phyloP scores from a whole-genome alignment of 2,329 filamentous ascomycete species.

The Shiraia sp. region DNA sequence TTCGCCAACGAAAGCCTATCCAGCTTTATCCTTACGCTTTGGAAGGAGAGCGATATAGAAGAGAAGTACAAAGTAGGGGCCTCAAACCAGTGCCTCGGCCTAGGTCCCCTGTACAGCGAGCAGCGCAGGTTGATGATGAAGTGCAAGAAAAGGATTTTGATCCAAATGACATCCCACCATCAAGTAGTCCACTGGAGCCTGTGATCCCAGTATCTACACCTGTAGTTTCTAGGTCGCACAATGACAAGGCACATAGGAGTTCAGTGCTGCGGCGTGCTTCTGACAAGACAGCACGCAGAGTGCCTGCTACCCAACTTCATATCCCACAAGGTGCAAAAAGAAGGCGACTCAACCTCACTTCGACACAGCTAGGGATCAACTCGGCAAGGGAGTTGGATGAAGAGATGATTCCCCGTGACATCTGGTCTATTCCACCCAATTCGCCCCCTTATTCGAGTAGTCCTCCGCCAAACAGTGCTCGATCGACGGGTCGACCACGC shows the following conservation, averaged over 20 bases:
- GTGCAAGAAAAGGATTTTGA: slow-evolving; percentile 40
- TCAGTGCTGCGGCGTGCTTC: slow-evolving; percentile 7
- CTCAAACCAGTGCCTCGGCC: slow-evolving; percentile 47
- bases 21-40: slow-evolving; percentile 55
- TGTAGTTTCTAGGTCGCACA: slow-evolving; percentile 6
- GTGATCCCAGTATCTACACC: slow-evolving; percentile 33
- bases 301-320: slow-evolving; percentile 19
- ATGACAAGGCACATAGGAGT: slow-evolving; percentile 4
- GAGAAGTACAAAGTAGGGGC: slow-evolving; percentile 48
- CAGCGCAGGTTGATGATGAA: slow-evolving; percentile 20
- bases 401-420: slow-evolving; percentile 17
- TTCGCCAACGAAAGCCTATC: slow-evolving; percentile 52
- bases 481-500: slow-evolving; percentile 7
- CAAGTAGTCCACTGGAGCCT: slow-evolving; percentile 27
- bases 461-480: slow-evolving; percentile 16
- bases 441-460: slow-evolving; percentile 48
- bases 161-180: slow-evolving; percentile 20
- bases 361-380: slow-evolving; percentile 10
- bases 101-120: slow-evolving; percentile 27
- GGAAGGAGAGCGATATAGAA: slow-evolving; percentile 50
- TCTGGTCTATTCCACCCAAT: slow-evolving; percentile 47
- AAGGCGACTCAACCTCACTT: slow-evolving; percentile 21
- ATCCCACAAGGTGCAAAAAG: slow-evolving; percentile 20
- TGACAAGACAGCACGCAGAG: slow-evolving; percentile 5
- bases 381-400: slow-evolving; percentile 13